Conservation (phyloP, 371 early-diverging fungal genomes). For the Apophysomyces elegans region DNA sequence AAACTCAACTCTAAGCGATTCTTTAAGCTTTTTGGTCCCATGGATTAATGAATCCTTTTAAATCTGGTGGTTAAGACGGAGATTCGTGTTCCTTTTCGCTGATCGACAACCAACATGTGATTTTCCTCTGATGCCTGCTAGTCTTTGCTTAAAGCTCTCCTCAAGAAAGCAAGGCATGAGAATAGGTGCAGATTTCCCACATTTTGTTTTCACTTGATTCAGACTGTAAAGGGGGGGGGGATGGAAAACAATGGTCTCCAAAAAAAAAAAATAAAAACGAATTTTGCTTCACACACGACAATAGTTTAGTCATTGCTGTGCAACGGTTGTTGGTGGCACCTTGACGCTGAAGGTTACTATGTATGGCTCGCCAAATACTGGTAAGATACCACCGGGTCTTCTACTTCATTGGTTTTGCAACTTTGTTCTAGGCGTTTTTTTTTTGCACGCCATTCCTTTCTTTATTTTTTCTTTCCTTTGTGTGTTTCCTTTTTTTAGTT, state of each 20-base stretch:
- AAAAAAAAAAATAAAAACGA: not conserved
- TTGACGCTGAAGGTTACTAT: not conserved
- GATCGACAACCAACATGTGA: conserved; percentile 6
- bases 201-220: not conserved
- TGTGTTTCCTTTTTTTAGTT: conserved; percentile 9
- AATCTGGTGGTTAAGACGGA: conserved; percentile 1
- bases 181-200: not conserved
- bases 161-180: not conserved
- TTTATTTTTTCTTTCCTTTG: not conserved
- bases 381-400: not conserved
- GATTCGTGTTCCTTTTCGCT: not conserved
- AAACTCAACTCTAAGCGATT: too few relatives aligned
- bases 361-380: not conserved
- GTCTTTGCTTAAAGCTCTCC: not conserved
- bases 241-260: too few relatives aligned
- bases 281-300: not conserved
- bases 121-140: not conserved
- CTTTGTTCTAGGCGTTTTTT: conserved; percentile 11
- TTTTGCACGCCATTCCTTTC: conserved; percentile 9
- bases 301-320: conserved; percentile 1
- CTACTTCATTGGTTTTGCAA: conserved; percentile 5
- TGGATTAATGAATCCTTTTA: not conserved
- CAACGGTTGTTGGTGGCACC: conserved; percentile 5
- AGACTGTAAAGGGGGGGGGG: too few relatives aligned
- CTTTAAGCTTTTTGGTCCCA: too few relatives aligned